phyloP scores from a whole-genome alignment of 2,329 filamentous ascomycete genomes.

The Emergomyces orientalis region DNA sequence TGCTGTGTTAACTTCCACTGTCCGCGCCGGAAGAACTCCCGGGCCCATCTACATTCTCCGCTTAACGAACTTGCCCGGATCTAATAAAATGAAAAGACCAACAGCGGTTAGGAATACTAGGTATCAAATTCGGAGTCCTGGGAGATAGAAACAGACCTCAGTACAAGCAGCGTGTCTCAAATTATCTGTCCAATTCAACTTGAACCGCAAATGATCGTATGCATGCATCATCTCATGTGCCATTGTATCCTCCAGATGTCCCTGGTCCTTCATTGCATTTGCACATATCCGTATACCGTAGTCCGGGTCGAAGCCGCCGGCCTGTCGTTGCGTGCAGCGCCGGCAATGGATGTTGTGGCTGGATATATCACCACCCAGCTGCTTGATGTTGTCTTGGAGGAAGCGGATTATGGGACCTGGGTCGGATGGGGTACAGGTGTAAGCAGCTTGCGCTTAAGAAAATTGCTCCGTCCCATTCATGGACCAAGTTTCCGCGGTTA shows the following conservation, averaged over 20 bases:
- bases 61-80: slow-evolving; percentile 88
- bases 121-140: not conserved
- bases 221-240: slow-evolving; percentile 98
- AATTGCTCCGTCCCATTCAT: not conserved
- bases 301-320: slow-evolving; percentile 75
- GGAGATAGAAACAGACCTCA: slow-evolving; percentile 52
- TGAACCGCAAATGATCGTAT: slow-evolving; percentile 86
- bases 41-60: slow-evolving; percentile 83
- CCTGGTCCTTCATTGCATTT: slow-evolving; percentile 72
- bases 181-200: slow-evolving; percentile 72
- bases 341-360: slow-evolving; percentile 69
- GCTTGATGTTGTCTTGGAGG: slow-evolving; percentile 68
- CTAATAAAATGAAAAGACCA: slow-evolving; percentile 35
- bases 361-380: slow-evolving; percentile 68
- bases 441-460: not conserved
- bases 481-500: not conserved
- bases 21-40: slow-evolving; percentile 73
- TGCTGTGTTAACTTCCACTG: slow-evolving; percentile 88
- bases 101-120: not conserved
- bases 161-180: slow-evolving; percentile 87
- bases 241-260: slow-evolving; percentile 85
- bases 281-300: slow-evolving; percentile 89
- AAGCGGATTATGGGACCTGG: slow-evolving; percentile 70
- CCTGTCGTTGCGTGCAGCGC: slow-evolving; percentile 62
- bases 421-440: slow-evolving; percentile 16